Base-by-base conservation (phyloP, 768 basidiomycete genomes). In the Psilocybe sp. region DNA sequence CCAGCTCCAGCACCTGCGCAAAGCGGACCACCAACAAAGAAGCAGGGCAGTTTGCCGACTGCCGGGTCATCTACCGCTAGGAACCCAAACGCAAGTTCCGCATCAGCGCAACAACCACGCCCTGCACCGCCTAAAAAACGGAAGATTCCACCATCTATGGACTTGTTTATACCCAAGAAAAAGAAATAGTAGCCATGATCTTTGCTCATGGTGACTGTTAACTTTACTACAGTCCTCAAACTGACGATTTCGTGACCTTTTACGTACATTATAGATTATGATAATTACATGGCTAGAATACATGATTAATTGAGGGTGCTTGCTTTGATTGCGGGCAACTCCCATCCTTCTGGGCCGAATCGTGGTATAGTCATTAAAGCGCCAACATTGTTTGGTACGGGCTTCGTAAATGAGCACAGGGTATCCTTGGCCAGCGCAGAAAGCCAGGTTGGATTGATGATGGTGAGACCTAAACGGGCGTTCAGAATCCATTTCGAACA, bases 331-430 rank as follows among this genome's bases (percentile, higher is more conserved):
- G 91, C 79, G 28, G 94, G 92, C 49, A 99, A 68, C 64, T 96
- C 91, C 85, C 95, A 95, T 6, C 82, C 82, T 28, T 86, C 82
- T 35, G 85, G 85, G 9, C 92, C 92, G 65, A 94, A 98, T 46
- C 79, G 82, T 0, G 96, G 96, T 42, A 86, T 82, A 9, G 85
- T 81, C 77, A 92, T 84, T 51, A 85, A 70, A 9, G 77, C 69
- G 6, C 92, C 87, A 1, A 74, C 68, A 37, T 71, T 81, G 46
- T 85, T 85, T 66, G 87, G 87, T 19, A 81, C 65, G 1, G 92
- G 89, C 67, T 93, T 94, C 6, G 91, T 93, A 66, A 90, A 97
- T 1, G 87, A 87, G 67, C 95, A 98, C 18, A 98, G 69, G 0
- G 86, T 74, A n/a, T 78, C 73, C 46, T 80, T 85, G 9, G 89